Evolutionary conservation across 2,329 filamentous ascomycete species (phyloP).

Genomic region (Venturia effusa): DNA sequence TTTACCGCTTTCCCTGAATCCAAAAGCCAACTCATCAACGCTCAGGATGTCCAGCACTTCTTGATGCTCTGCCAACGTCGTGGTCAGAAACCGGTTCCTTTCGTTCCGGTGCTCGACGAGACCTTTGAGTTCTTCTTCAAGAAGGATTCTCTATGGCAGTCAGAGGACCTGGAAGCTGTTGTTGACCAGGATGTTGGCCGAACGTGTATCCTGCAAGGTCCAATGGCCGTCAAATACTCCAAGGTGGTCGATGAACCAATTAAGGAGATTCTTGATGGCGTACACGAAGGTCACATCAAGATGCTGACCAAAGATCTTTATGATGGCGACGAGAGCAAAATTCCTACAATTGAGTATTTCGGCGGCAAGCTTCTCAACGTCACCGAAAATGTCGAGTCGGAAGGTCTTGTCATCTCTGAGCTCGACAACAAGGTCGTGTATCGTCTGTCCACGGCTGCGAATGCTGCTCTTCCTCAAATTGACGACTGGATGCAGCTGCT

Average conservation of each 20-base stretch:
- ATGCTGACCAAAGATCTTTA: constrained; percentile 73
- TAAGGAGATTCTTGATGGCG: constrained; percentile 83
- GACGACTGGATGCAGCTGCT: constrained; percentile 83
- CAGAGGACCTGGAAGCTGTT: constrained; percentile 91
- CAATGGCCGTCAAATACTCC: constrained; percentile 83
- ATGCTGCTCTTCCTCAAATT: constrained; percentile 61
- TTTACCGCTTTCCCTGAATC: constrained; percentile 77
- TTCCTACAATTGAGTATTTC: constrained; percentile 89
- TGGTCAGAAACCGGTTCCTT: constrained; percentile 91
- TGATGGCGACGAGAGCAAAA: constrained; percentile 55
- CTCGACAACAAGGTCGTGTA: constrained; percentile 74
- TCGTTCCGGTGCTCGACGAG: constrained; percentile 89
- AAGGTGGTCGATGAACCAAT: constrained; percentile 86
- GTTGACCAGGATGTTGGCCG: constrained; percentile 92
- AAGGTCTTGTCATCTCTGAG: constrained; percentile 75
- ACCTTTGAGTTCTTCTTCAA: constrained; percentile 99
- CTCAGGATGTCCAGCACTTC: constrained; percentile 97
- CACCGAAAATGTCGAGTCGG: constrained; percentile 62
- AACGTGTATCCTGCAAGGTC: constrained; percentile 92
- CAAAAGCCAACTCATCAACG: constrained; percentile 86
- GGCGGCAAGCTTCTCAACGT: constrained; percentile 72
- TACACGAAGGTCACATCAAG: constrained; percentile 81
- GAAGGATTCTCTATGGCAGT: constrained; percentile 99
- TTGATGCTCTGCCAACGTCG: constrained; percentile 82
- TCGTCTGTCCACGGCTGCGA: constrained; percentile 66